Percentiles rank a stretch among this genome's conserved stretches.
These are phyloP conservation scores for Fragosphaeria purpurea DNA, from an alignment of 2,329 filamentous ascomycete species.

Conservation along the genomic window DNA sequence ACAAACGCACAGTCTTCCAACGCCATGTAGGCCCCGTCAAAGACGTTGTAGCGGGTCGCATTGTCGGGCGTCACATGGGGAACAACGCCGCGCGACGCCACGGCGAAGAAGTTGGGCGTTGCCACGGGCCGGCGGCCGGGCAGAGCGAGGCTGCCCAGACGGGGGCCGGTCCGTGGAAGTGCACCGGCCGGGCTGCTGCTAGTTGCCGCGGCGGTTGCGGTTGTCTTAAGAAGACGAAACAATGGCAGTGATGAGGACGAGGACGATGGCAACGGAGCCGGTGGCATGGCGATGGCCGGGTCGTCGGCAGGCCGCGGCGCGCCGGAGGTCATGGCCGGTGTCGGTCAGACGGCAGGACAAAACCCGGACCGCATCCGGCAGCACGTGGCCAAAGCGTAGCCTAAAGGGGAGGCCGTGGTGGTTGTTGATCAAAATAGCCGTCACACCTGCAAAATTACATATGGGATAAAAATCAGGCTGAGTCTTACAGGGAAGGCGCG, in stretches of 20 bases:
- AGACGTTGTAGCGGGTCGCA: constrained; percentile 51
- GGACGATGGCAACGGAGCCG: background rate
- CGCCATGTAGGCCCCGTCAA: constrained; percentile 66
- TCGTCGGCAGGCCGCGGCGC: background rate
- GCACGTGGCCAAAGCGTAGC: background rate
- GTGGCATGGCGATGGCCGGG: background rate
- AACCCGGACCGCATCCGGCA: background rate
- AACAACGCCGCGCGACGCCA: constrained; percentile 73
- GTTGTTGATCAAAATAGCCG: too few relatives aligned
- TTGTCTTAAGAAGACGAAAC: constrained; percentile 11
- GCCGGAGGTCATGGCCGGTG: constrained; percentile 3
- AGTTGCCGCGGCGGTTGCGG: background rate
- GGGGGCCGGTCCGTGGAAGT: constrained; percentile 34
- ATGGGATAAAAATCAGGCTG: too few relatives aligned
- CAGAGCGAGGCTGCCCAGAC: constrained; percentile 58
- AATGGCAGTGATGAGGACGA: background rate
- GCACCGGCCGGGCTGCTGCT: background rate
- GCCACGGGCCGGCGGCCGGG: constrained; percentile 54
- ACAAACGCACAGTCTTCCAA: constrained; percentile 77
- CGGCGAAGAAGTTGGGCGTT: constrained; percentile 73
- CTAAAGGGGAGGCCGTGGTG: background rate
- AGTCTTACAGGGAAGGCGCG: too few relatives aligned
- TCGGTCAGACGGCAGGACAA: background rate
- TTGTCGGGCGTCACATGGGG: constrained; percentile 88
- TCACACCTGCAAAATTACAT: too few relatives aligned